Conservation (phyloP, 129 eudicot species). For the Tagetes erecta region DNA sequence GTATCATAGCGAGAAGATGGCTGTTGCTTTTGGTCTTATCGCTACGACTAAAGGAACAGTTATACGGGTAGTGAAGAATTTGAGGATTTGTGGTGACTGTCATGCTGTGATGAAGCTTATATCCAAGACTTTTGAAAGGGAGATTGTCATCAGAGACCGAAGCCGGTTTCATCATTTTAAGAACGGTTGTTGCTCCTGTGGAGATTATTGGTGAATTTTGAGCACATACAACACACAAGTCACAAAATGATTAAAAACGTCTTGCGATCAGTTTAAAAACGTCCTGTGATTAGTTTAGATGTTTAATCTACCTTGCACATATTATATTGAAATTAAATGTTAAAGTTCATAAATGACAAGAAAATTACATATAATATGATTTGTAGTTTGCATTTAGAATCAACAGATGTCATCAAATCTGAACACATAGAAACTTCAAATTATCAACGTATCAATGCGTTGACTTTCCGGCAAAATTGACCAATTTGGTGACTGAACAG, state of each 20-base stretch:
- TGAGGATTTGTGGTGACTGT: slow-evolving; percentile 81
- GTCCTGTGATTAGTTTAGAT: not conserved
- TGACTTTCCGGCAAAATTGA: slow-evolving; percentile 68
- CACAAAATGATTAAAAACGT: not conserved
- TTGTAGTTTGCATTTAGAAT: not conserved
- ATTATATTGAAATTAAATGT: slow-evolving; percentile 20
- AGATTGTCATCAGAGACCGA: slow-evolving; percentile 74
- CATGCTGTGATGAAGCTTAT: slow-evolving; percentile 72
- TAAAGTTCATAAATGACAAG: no score
- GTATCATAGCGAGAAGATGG: slow-evolving; percentile 50
- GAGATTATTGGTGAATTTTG: slow-evolving; percentile 64
- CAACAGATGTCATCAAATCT: not conserved
- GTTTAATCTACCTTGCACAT: slow-evolving; percentile 28
- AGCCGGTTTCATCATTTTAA: slow-evolving; percentile 73
- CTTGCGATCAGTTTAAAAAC: not conserved
- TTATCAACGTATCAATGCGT: slow-evolving; percentile 38
- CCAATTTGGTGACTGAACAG: slow-evolving; percentile 96
- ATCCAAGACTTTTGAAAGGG: slow-evolving; percentile 53
- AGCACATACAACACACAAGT: not conserved
- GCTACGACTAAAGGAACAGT: slow-evolving; percentile 39
- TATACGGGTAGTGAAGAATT: slow-evolving; percentile 67
- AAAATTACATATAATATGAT: not conserved
- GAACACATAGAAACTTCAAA: slow-evolving; percentile 16
- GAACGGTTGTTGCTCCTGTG: slow-evolving; percentile 75
- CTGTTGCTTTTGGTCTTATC: slow-evolving; percentile 41